phyloP scores from a whole-genome alignment of 768 basidiomycete species.

The Lentinula sp. region DNA sequence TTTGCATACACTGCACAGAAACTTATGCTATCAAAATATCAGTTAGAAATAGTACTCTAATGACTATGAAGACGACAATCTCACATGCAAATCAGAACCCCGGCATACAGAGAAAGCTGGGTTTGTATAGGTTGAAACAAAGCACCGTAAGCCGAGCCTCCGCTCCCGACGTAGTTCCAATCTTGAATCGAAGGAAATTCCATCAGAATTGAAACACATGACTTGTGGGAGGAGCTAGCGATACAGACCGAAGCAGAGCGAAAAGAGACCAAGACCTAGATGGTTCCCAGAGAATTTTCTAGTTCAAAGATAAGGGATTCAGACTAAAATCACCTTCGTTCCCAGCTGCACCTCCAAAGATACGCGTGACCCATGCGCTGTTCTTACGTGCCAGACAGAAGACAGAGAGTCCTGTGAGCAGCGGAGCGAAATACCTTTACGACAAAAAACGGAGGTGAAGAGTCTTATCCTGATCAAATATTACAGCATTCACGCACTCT shows the following conservation, averaged over 20 bases:
- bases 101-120: constrained; percentile 18
- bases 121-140: constrained; percentile 41
- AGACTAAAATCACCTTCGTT: constrained; percentile 34
- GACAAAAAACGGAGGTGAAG: background rate
- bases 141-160: constrained; percentile 23
- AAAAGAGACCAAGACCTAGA: constrained; percentile 13
- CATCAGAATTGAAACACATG: background rate
- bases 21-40: background rate
- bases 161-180: constrained; percentile 39
- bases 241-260: constrained; percentile 25
- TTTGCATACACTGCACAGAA: constrained; percentile 6
- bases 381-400: constrained; percentile 36
- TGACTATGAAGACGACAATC: constrained; percentile 5
- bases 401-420: constrained; percentile 35
- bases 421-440: constrained; percentile 32
- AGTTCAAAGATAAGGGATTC: background rate
- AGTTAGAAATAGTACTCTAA: background rate
- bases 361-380: constrained; percentile 31
- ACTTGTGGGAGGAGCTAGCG: background rate
- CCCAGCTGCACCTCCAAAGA: constrained; percentile 45
- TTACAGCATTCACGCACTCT: constrained; percentile 8
- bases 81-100: constrained; percentile 15
- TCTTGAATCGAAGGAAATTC: constrained; percentile 9
- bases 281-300: background rate
- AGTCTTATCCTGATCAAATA: background rate